Conservation (phyloP, 129 eudicot species). For the Kitagawia praeruptora region DNA sequence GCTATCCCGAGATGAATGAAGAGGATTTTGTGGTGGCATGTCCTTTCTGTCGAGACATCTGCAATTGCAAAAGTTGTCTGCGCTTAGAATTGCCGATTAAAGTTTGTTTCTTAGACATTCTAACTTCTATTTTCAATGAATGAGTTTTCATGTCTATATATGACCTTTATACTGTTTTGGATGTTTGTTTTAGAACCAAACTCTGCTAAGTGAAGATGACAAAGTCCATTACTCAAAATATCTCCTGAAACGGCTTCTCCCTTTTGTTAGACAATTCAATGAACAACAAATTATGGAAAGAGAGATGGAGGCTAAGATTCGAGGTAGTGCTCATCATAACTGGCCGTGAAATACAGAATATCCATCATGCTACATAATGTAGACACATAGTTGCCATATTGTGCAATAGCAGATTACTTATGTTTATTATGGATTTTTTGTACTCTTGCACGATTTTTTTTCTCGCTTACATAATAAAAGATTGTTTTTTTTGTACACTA, state of each 20-base stretch:
- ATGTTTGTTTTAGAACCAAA: neutral
- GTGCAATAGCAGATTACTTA: neutral
- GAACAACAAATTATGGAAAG: slow-evolving; percentile 53
- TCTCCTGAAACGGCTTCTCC: slow-evolving; percentile 46
- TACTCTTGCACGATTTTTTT: neutral
- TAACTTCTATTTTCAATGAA: neutral
- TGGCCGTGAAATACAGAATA: neutral
- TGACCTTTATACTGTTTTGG: neutral
- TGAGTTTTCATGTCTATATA: neutral
- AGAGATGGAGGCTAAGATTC: slow-evolving; percentile 58
- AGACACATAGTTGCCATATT: neutral
- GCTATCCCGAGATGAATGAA: neutral
- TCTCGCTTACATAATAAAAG: neutral
- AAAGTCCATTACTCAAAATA: slow-evolving; percentile 29
- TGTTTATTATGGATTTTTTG: neutral
- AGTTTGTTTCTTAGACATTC: neutral
- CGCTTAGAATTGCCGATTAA: neutral
- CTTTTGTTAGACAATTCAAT: slow-evolving; percentile 44
- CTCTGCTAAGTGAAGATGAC: neutral
- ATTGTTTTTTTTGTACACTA: neutral
- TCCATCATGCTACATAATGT: neutral
- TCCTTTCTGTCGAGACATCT: neutral
- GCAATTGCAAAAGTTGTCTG: neutral
- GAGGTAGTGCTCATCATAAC: slow-evolving; percentile 29
- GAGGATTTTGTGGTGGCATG: neutral